These are phyloP conservation scores for Calamus simplicifolius DNA, from an alignment of 176 grass and related monocot genomes.

Conservation along the genomic window DNA sequence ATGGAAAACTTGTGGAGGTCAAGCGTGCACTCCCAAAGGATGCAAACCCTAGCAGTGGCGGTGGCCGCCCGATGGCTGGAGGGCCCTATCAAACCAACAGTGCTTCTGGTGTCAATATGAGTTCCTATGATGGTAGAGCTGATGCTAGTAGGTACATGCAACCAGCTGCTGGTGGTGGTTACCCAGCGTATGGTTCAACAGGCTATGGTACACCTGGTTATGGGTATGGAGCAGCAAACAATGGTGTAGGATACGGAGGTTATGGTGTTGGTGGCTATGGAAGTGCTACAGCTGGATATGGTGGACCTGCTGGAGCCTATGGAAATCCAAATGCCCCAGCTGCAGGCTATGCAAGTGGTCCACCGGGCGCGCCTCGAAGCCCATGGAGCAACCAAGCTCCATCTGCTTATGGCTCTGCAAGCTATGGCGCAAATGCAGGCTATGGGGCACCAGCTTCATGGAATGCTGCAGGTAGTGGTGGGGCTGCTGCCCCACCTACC, in stretches of 20 bases:
- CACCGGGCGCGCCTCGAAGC: slow-evolving; percentile 50
- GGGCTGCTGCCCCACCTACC: slow-evolving; percentile 41
- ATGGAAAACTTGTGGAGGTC: slow-evolving; percentile 88
- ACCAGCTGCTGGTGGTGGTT: slow-evolving; percentile 42
- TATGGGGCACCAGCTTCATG: slow-evolving; percentile 50
- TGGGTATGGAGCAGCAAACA: slow-evolving; percentile 69
- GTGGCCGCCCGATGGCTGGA: slow-evolving; percentile 43
- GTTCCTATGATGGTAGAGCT: slow-evolving; percentile 68
- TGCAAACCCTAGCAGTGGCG: slow-evolving; percentile 52
- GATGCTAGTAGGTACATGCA: slow-evolving; percentile 75
- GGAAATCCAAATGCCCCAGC: slow-evolving; percentile 43
- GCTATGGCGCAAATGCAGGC: slow-evolving; percentile 50
- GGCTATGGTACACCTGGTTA: slow-evolving; percentile 71
- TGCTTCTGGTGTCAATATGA: slow-evolving; percentile 37
- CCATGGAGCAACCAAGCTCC: slow-evolving; percentile 79
- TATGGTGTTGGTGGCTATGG: slow-evolving; percentile 70
- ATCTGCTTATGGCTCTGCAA: slow-evolving; percentile 60
- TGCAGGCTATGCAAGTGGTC: slow-evolving; percentile 55
- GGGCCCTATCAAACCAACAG: slow-evolving; percentile 60
- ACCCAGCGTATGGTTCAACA: slow-evolving; percentile 53
- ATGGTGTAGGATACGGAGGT: slow-evolving; percentile 61
- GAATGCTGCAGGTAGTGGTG: slow-evolving; percentile 47
- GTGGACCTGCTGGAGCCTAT: slow-evolving; percentile 48
- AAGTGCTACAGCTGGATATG: slow-evolving; percentile 48
- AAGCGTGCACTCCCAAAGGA: slow-evolving; percentile 85